Conservation (phyloP, 1,284 basidiomycete genomes). For the Marasmius tenuissimus region DNA sequence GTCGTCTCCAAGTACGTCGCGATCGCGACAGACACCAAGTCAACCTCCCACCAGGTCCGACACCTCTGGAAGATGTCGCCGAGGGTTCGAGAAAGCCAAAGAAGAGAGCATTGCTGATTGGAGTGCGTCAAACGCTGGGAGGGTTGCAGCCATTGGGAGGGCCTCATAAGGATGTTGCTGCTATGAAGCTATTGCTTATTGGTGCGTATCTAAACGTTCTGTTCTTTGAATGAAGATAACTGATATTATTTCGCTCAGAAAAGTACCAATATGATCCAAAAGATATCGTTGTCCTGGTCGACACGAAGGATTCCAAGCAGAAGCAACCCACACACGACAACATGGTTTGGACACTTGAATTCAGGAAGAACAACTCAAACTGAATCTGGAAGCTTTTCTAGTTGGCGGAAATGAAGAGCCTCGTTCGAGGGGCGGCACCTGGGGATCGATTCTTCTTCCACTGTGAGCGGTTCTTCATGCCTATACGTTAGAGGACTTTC, state of each 20-base stretch:
- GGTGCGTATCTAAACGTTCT: slow-evolving; percentile 9
- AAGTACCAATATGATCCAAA: slow-evolving; percentile 23
- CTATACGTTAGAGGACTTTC: not conserved
- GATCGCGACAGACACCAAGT: not conserved
- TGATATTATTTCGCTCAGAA: slow-evolving; percentile 17
- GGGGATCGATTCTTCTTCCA: slow-evolving; percentile 41
- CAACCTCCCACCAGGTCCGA: not conserved
- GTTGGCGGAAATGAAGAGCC: slow-evolving; percentile 28
- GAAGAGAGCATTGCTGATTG: slow-evolving; percentile 21
- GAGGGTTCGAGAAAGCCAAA: not conserved
- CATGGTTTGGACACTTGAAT: slow-evolving; percentile 22
- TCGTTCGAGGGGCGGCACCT: slow-evolving; percentile 27
- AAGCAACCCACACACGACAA: slow-evolving; percentile 21
- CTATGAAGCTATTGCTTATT: slow-evolving; percentile 16
- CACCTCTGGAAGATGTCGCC: not conserved
- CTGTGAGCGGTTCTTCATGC: slow-evolving; percentile 17
- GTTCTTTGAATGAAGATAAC: not conserved
- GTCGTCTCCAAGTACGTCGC: not conserved
- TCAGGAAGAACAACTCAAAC: not conserved
- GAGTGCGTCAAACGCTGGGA: slow-evolving; percentile 10
- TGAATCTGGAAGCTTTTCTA: slow-evolving; percentile 15
- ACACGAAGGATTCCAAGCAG: slow-evolving; percentile 15
- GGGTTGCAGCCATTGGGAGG: slow-evolving; percentile 10
- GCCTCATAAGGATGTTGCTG: slow-evolving; percentile 17
- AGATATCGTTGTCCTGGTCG: slow-evolving; percentile 31